These are phyloP conservation scores for Magnolia changhungtana DNA, from an alignment of 164 flowering plant species.

Conservation along the genomic window DNA sequence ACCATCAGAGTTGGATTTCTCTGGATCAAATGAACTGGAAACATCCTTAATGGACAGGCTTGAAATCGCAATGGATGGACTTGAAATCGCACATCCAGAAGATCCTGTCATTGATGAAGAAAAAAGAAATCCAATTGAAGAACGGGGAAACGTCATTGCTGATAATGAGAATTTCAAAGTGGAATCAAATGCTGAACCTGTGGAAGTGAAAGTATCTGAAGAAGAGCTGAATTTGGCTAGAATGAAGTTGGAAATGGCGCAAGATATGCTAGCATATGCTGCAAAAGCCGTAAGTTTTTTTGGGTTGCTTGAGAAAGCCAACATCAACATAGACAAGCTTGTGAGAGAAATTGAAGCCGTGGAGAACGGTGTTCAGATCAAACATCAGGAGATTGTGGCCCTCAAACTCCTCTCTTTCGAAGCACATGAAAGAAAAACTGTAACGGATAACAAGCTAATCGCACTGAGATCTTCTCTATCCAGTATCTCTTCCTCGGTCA, in stretches of 20 bases:
- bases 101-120: constrained; percentile 5
- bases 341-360: constrained; percentile 44
- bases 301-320: constrained; percentile 45
- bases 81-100: constrained; percentile 6
- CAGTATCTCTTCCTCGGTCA: constrained; percentile 46
- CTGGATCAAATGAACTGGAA: neutral
- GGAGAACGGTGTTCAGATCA: constrained; percentile 35
- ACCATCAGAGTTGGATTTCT: neutral
- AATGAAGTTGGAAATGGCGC: constrained; percentile 48
- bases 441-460: constrained; percentile 43
- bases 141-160: neutral
- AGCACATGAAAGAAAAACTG: constrained; percentile 31
- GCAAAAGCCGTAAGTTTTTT: constrained; percentile 29
- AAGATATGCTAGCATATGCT: constrained; percentile 48
- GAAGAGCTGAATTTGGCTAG: constrained; percentile 36
- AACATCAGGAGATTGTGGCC: constrained; percentile 37
- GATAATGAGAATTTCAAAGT: neutral
- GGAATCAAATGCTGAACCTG: constrained; percentile 13
- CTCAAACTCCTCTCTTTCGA: constrained; percentile 36
- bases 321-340: constrained; percentile 38
- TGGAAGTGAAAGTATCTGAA: constrained; percentile 1
- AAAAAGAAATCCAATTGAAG: neutral
- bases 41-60: constrained; percentile 12
- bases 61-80: constrained; percentile 8
- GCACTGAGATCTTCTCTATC: constrained; percentile 58